phyloP scores from a whole-genome alignment of 495 filamentous ascomycete genomes.

The Aspergillus olivimuriae region DNA sequence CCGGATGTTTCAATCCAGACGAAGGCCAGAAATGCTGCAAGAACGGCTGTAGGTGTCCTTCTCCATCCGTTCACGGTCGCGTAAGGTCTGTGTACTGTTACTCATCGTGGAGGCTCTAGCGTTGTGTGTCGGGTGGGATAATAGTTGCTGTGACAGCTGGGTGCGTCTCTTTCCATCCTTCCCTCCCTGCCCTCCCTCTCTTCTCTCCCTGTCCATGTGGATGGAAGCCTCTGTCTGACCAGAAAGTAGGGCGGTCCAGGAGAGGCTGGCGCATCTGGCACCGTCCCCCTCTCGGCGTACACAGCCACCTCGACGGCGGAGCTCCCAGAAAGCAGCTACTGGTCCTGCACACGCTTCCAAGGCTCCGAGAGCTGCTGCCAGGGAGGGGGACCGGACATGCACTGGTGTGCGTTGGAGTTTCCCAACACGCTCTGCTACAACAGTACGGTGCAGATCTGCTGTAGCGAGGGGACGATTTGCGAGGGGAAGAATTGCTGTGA shows the following conservation, averaged over 20 bases:
- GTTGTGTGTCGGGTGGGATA: constrained; percentile 3
- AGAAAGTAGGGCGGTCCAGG: constrained; percentile 5
- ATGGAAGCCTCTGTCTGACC: no score
- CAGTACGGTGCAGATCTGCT: not conserved
- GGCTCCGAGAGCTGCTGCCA: constrained; percentile 6
- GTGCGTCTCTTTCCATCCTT: not conserved
- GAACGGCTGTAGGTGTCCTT: constrained; percentile 3
- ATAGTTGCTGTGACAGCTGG: not conserved
- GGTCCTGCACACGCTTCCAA: not conserved
- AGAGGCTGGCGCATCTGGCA: not conserved
- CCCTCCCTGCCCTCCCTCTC: not conserved
- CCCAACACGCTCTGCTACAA: constrained; percentile 2
- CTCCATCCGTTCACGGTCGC: not conserved
- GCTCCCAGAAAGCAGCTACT: not conserved
- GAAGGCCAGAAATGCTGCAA: constrained; percentile 7
- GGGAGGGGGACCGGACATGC: not conserved
- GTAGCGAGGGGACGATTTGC: constrained; percentile 6
- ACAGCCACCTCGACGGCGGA: not conserved
- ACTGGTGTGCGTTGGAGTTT: constrained; percentile 1
- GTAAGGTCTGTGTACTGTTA: no score
- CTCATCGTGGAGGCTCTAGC: not conserved
- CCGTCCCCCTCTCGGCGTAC: not conserved
- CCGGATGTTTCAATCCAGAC: constrained; percentile 7
- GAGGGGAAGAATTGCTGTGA: constrained; percentile 3
- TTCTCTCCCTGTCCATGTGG: no score